phyloP scores from a whole-genome alignment of 805 yeast genomes.

The Metschnikowia aberdeeniae region DNA sequence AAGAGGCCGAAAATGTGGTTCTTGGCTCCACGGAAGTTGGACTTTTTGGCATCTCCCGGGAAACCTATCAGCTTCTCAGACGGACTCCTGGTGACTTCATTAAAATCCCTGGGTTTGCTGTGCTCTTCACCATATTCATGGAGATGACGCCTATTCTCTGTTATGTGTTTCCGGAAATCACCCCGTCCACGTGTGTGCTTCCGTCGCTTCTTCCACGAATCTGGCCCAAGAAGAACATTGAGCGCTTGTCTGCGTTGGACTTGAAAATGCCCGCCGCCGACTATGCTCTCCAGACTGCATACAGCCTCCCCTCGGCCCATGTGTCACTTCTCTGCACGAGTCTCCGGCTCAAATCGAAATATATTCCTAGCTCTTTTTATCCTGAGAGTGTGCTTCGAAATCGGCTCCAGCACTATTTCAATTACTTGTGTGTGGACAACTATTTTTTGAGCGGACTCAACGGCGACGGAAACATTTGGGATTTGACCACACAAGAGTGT shows the following conservation, averaged over 20 bases:
- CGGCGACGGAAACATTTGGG: conserved; percentile 41
- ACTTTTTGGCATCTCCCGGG: conserved; percentile 42
- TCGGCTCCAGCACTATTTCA: conserved; percentile 36
- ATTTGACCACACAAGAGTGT: conserved; percentile 47
- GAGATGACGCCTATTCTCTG: conserved; percentile 54
- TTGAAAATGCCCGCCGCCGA: conserved; percentile 11
- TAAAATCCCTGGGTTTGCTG: conserved; percentile 51
- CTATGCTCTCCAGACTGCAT: conserved; percentile 44
- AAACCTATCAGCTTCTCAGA: conserved; percentile 46
- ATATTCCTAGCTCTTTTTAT: conserved; percentile 36
- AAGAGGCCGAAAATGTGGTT: conserved; percentile 11
- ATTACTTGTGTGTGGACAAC: conserved; percentile 51
- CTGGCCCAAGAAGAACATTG: conserved; percentile 21
- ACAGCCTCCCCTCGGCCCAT: conserved; percentile 38
- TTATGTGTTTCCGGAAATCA: conserved; percentile 49
- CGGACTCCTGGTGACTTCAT: conserved; percentile 48
- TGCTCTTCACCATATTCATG: conserved; percentile 45
- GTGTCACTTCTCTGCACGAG: conserved; percentile 33
- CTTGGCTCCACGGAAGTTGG: conserved; percentile 13
- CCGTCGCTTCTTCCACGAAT: conserved; percentile 42
- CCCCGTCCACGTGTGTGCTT: conserved; percentile 56
- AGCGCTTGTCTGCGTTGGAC: conserved; percentile 4
- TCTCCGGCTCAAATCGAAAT: conserved; percentile 37
- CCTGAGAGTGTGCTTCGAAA: conserved; percentile 35
- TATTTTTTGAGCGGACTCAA: conserved; percentile 38